phyloP scores from a whole-genome alignment of 345 rosid genomes.

The Syzygium aromaticum region DNA sequence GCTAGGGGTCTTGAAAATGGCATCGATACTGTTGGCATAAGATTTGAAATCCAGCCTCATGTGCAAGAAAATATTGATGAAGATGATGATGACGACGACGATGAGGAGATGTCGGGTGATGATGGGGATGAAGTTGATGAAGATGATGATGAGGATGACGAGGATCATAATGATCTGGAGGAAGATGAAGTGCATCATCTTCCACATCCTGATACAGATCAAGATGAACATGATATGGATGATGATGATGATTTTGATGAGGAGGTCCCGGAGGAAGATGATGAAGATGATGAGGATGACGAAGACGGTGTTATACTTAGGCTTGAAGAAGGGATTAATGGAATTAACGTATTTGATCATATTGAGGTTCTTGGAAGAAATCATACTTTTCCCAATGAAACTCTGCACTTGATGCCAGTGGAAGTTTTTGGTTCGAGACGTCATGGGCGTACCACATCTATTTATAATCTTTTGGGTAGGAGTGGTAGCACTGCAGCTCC shows the following conservation, averaged over 20 bases:
- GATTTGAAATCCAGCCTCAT: slow-evolving; percentile 69
- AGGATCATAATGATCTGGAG: slow-evolving; percentile 27
- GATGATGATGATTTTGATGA: slow-evolving; percentile 90
- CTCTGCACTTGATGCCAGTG: slow-evolving; percentile 93
- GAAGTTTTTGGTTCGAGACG: slow-evolving; percentile 97
- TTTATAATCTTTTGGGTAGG: slow-evolving; percentile 86
- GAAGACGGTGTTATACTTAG: slow-evolving; percentile 85
- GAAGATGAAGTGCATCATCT: slow-evolving; percentile 86
- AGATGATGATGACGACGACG: slow-evolving; percentile 71
- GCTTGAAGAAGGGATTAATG: slow-evolving; percentile 84
- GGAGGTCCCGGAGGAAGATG: slow-evolving; percentile 85
- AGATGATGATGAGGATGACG: slow-evolving; percentile 28
- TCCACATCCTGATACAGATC: slow-evolving; percentile 86
- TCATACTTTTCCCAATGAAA: slow-evolving; percentile 71
- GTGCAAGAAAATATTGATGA: slow-evolving; percentile 78
- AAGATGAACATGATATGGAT: slow-evolving; percentile 96
- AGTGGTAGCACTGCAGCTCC: slow-evolving; percentile 52
- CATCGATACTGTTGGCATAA: slow-evolving; percentile 57
- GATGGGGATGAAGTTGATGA: slow-evolving; percentile 14
- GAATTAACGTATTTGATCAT: slow-evolving; percentile 89
- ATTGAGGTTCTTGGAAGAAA: slow-evolving; percentile 88
- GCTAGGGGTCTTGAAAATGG: slow-evolving; percentile 66
- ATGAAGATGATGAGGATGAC: slow-evolving; percentile 88
- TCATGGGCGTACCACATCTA: slow-evolving; percentile 90
- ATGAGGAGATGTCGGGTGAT: slow-evolving; percentile 49